Evolutionary conservation across 257 asterid species (phyloP).

Genomic region (Jacaranda mimosifolia): DNA sequence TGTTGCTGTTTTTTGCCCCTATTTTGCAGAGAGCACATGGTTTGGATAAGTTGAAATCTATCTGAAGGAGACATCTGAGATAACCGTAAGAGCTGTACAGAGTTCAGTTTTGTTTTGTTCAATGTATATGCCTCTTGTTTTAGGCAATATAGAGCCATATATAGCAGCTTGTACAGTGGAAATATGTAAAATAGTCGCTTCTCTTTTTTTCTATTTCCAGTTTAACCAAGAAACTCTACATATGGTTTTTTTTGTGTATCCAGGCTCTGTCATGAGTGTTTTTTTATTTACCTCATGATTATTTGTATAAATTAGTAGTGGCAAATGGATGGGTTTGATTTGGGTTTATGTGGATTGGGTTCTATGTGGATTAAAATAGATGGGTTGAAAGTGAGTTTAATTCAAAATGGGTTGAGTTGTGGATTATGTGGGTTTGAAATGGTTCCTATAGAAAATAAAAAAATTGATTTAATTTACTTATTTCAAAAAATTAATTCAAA

Average conservation of each 20-base stretch:
- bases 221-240: background rate
- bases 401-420: no score
- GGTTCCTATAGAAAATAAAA: no score
- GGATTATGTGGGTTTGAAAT: no score
- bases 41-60: conserved; percentile 70
- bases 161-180: conserved; percentile 37
- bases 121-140: conserved; percentile 2
- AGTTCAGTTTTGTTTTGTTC: conserved; percentile 33
- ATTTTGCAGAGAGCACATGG: conserved; percentile 63
- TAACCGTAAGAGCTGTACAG: background rate
- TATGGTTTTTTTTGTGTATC: no score
- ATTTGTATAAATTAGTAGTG: no score
- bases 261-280: background rate
- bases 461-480: no score
- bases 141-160: conserved; percentile 27
- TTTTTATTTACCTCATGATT: conserved; percentile 23
- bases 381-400: no score
- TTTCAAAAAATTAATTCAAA: no score
- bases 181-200: conserved; percentile 34
- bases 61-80: conserved; percentile 42
- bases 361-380: no score
- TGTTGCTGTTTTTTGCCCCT: background rate
- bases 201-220: background rate
- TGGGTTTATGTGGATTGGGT: no score
- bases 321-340: no score